phyloP scores from a whole-genome alignment of 2,329 filamentous ascomycete species.

The Coleophoma cylindrospora region DNA sequence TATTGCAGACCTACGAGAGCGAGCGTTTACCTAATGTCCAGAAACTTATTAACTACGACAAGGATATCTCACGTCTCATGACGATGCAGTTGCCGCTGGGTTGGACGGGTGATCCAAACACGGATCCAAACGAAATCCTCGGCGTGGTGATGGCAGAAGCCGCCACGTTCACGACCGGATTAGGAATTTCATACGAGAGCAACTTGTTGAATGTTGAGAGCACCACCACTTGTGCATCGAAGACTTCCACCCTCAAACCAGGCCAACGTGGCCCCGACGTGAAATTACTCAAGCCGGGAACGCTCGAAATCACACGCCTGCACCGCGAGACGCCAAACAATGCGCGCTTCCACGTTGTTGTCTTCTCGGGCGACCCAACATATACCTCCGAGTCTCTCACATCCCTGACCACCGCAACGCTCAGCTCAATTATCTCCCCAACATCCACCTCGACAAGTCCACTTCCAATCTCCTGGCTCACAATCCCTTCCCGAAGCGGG shows the following conservation, averaged over 20 bases:
- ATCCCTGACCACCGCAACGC: slow-evolving; percentile 8
- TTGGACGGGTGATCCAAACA: slow-evolving; percentile 34
- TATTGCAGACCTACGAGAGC: slow-evolving; percentile 47
- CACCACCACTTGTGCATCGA: slow-evolving; percentile 13
- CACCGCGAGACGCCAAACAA: slow-evolving; percentile 38
- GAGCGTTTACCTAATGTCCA: slow-evolving; percentile 39
- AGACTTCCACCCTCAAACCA: slow-evolving; percentile 21
- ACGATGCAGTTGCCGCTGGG: slow-evolving; percentile 32
- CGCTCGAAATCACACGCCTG: slow-evolving; percentile 35
- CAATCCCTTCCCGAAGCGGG: slow-evolving; percentile 34
- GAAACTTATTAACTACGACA: slow-evolving; percentile 35
- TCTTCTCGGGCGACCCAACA: slow-evolving; percentile 33
- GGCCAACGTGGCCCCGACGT: slow-evolving; percentile 43
- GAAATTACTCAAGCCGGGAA: slow-evolving; percentile 37
- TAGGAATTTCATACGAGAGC: slow-evolving; percentile 49
- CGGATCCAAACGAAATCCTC: slow-evolving; percentile 40
- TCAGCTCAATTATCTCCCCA: slow-evolving; percentile 17
- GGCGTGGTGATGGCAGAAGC: slow-evolving; percentile 52
- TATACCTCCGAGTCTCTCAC: slow-evolving; percentile 14
- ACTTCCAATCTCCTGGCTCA: slow-evolving; percentile 40
- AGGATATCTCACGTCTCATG: slow-evolving; percentile 33
- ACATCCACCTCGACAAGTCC: slow-evolving; percentile 34
- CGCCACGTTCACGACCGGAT: slow-evolving; percentile 55
- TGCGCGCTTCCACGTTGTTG: slow-evolving; percentile 34
- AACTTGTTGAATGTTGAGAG: slow-evolving; percentile 39